A percentile compares a stretch with the other conserved stretches of the same genome.
Conservation (phyloP, 345 rosid species). For the Gossypium australe region DNA sequence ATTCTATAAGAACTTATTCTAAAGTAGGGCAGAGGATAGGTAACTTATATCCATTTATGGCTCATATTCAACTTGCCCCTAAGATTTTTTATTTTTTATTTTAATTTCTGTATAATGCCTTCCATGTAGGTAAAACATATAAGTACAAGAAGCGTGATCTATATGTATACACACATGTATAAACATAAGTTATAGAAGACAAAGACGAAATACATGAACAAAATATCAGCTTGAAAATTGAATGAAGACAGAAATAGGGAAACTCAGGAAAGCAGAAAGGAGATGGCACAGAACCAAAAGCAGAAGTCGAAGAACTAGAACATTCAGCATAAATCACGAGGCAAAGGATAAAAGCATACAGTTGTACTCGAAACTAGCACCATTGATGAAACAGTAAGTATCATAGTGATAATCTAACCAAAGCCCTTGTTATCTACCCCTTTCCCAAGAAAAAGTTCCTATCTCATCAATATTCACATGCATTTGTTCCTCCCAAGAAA, state of each 20-base stretch:
- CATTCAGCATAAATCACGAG: neutral
- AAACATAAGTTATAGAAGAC: neutral
- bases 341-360: neutral
- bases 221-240: neutral
- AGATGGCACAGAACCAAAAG: neutral
- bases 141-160: neutral
- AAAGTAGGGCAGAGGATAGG: neutral
- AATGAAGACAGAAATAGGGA: neutral
- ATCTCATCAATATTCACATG: neutral
- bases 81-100: neutral
- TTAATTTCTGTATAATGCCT: neutral
- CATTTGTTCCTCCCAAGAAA: slow-evolving; percentile 7
- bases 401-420: neutral
- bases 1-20: neutral
- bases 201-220: neutral
- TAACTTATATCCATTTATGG: neutral
- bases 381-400: neutral
- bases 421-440: neutral
- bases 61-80: neutral
- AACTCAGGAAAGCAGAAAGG: neutral
- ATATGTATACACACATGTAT: neutral
- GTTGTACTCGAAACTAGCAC: neutral
- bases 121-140: neutral
- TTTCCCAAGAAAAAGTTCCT: neutral
- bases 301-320: neutral